Evolutionary conservation across 345 rosid species (phyloP), one percentile per base, ranked within the genome.

Genomic region (Euphorbia pulcherrima): DNA sequence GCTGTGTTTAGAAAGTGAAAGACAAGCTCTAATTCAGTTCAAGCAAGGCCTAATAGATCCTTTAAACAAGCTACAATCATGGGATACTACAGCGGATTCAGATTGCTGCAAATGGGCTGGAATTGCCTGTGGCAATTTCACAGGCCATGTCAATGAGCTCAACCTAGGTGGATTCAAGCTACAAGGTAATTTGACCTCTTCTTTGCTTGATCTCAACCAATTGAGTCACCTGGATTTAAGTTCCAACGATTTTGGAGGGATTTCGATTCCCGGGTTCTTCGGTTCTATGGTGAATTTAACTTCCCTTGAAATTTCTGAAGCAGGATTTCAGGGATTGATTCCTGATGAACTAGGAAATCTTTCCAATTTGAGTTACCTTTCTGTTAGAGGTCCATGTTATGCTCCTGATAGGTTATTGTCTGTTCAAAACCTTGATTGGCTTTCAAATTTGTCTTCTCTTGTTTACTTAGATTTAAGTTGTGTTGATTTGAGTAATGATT

Each of bases 51-150:
- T 75, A 3, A 8, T 2, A 8, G 82, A 79, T 57, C 70, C 55
- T 40, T 69, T 72, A 14, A 65, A 52, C 44, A 23, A 60, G 40
- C 70, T 75, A 6, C 37, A 59, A 5, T 75, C 79, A 18, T 72
- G 77, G 79, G n/a, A 44, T 44, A 10, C 18, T 54, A 29, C 2
- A 20, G 62, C 64, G 2, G 77, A 39, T 5, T 10, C 24, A 17
- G 72, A 74, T 60, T 79, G 83, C 13, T 75, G 83, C 11, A 21
- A 41, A 2, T 75, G 80, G 77, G 14, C 26, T n/a, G 83, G 73
- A 41, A 24, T 75, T 64, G 68, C 65, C 44, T 80, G 80, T 39
- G 30, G 73, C 12, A 0, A 68, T 12, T 0, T 23, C 12, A 62
- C 83, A 2, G 73, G 78, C 7, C 68, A 64, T 63, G 74, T 76